These are phyloP conservation scores for Neolecta irregularis DNA, from an alignment of 1,139 yeast genomes.

Conservation along the genomic window DNA sequence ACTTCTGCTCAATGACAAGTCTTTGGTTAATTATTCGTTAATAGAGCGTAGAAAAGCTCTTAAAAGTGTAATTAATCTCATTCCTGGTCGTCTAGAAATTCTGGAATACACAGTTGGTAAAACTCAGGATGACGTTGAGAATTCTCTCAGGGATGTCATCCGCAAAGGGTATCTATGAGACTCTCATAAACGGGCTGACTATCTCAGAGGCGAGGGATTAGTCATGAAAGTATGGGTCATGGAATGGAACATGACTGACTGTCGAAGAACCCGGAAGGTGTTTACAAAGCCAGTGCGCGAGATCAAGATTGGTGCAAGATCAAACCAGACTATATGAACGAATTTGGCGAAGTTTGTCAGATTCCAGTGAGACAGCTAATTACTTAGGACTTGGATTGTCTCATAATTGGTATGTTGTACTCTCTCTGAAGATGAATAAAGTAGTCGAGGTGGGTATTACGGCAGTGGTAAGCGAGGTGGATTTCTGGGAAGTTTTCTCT, in stretches of 20 bases:
- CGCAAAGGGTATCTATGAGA: neutral
- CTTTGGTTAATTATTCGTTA: constrained; percentile 42
- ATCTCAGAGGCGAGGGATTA: constrained; percentile 69
- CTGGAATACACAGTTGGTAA: too few species aligned
- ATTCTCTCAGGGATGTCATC: neutral
- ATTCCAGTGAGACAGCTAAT: neutral
- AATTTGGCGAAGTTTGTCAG: constrained; percentile 47
- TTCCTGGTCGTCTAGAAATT: constrained; percentile 43
- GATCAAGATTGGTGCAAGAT: constrained; percentile 63
- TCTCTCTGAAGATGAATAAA: too few species aligned
- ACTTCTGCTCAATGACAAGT: constrained; percentile 47
- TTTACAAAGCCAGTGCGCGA: constrained; percentile 46
- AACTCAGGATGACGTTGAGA: constrained; percentile 13
- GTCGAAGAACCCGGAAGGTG: constrained; percentile 44
- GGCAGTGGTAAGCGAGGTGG: constrained; percentile 39
- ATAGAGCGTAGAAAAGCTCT: constrained; percentile 42
- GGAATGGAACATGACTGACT: too few species aligned
- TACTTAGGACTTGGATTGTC: constrained; percentile 47
- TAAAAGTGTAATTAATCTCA: constrained; percentile 32
- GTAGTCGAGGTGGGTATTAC: constrained; percentile 55
- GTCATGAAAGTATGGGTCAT: too few species aligned
- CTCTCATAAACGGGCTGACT: too few species aligned
- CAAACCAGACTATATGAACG: constrained; percentile 78
- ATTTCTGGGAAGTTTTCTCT: constrained; percentile 43
- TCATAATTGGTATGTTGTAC: too few species aligned